phyloP scores from a whole-genome alignment of 257 asterid genomes.

The Gardenia jasminoides region DNA sequence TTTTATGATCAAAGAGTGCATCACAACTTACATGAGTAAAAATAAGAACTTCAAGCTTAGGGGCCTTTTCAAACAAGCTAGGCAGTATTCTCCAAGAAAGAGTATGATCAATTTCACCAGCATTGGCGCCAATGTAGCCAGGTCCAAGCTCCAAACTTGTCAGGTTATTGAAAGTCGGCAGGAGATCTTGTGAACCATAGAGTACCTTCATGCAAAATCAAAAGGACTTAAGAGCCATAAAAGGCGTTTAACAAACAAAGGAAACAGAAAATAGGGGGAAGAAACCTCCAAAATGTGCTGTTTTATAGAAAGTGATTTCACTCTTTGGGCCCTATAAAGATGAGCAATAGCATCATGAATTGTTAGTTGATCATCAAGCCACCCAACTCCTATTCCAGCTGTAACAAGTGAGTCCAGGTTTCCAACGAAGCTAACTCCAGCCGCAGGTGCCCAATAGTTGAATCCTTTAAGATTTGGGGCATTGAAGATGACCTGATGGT shows the following conservation, averaged over 20 bases:
- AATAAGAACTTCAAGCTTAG: not conserved
- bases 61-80: not conserved
- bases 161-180: conserved; percentile 1
- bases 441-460: not conserved
- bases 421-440: not conserved
- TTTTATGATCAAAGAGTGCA: not conserved
- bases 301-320: not conserved
- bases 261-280: not conserved
- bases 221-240: not conserved
- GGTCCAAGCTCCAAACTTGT: not conserved
- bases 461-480: no score
- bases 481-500: no score
- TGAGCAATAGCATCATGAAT: not conserved
- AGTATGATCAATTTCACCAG: not conserved
- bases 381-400: not conserved
- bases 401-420: not conserved
- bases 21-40: not conserved
- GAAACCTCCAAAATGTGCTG: conserved; percentile 1
- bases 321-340: not conserved
- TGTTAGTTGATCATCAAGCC: no score
- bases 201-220: not conserved
- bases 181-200: not conserved
- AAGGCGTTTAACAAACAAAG: no score
- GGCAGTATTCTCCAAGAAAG: not conserved
- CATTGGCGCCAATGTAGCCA: not conserved